Conservation (phyloP, 257 asterid genomes). For the Salvia hispanica region DNA sequence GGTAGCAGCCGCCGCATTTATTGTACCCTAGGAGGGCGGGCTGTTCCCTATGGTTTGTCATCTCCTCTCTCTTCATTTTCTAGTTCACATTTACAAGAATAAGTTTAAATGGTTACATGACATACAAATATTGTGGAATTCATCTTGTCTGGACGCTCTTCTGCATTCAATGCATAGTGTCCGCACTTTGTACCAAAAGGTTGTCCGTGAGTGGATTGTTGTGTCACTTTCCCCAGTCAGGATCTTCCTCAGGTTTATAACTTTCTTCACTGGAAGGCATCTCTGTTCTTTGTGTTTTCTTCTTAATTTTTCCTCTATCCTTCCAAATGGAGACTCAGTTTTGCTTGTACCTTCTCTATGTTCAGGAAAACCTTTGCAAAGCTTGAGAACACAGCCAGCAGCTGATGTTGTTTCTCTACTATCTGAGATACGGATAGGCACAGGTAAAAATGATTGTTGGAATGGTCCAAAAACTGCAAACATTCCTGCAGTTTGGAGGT, state of each 20-base stretch:
- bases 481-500: constrained; percentile 92
- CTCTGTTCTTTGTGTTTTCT: constrained; percentile 24
- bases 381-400: constrained; percentile 88
- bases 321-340: constrained; percentile 23
- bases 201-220: constrained; percentile 92
- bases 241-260: constrained; percentile 95
- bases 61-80: constrained; percentile 32
- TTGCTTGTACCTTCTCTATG: constrained; percentile 28
- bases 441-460: constrained; percentile 97
- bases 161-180: constrained; percentile 82
- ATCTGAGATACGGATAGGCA: constrained; percentile 96
- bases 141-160: constrained; percentile 87
- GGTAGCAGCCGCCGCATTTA: too few species aligned
- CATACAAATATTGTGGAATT: constrained; percentile 86
- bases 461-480: constrained; percentile 84
- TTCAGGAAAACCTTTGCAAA: constrained; percentile 88
- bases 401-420: constrained; percentile 95
- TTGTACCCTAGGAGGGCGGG: too few species aligned
- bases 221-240: constrained; percentile 97
- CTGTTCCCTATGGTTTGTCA: constrained; percentile 16
- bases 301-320: neutral
- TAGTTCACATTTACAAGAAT: constrained; percentile 32
- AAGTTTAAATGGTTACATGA: constrained; percentile 27
- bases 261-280: constrained; percentile 23
- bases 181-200: constrained; percentile 88